phyloP scores from a whole-genome alignment of 139 green algal genomes.

The Chlamydomonas applanata region DNA sequence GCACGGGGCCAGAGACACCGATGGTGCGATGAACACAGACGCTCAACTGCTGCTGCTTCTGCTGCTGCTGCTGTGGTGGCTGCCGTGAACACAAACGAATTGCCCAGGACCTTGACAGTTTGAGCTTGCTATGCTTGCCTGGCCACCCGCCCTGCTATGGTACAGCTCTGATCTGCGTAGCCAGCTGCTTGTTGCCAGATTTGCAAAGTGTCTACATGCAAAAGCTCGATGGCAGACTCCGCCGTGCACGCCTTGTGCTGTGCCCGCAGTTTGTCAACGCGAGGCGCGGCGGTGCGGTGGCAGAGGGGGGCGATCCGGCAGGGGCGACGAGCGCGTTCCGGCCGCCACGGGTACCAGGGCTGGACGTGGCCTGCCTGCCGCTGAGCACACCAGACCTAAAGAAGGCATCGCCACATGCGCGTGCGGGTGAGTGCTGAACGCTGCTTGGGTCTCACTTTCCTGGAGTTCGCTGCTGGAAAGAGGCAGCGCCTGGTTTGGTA shows the following conservation, averaged over 20 bases:
- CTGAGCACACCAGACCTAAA: background rate
- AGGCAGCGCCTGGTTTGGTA: too few relatives aligned
- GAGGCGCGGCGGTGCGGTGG: background rate
- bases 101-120: too few relatives aligned
- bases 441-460: background rate
- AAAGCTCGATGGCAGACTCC: too few relatives aligned
- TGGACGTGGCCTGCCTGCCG: background rate
- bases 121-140: too few relatives aligned
- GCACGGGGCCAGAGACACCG: background rate
- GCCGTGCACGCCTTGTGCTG: too few relatives aligned
- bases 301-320: background rate
- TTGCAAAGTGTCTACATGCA: too few relatives aligned
- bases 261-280: background rate
- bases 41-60: slow-evolving; percentile 2
- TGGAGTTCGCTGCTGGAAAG: too few relatives aligned
- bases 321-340: background rate
- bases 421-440: background rate
- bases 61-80: background rate
- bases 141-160: too few relatives aligned
- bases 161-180: slow-evolving; percentile 3
- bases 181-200: too few relatives aligned
- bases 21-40: background rate
- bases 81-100: too few relatives aligned
- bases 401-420: slow-evolving; percentile 1
- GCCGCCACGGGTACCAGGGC: background rate